These are phyloP conservation scores for Emericellopsis atlantica DNA, from an alignment of 2,329 filamentous ascomycete species.

Conservation along the genomic window DNA sequence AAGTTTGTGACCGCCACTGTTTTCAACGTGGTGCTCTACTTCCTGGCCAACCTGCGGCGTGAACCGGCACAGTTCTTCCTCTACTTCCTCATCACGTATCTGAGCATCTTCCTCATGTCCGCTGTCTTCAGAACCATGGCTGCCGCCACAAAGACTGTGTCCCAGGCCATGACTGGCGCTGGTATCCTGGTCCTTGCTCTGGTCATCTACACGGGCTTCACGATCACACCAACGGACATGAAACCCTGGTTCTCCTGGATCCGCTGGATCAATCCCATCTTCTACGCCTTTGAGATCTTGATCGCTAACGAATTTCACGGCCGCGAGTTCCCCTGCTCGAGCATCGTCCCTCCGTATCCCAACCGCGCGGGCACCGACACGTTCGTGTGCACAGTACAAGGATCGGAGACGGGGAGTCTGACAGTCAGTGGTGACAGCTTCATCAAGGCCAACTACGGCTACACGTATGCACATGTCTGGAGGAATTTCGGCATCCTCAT, in stretches of 20 bases:
- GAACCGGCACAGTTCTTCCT: slow-evolving; percentile 61
- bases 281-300: slow-evolving; percentile 61
- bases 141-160: slow-evolving; percentile 53
- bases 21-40: slow-evolving; percentile 48
- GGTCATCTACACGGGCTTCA: slow-evolving; percentile 48
- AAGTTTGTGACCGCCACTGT: slow-evolving; percentile 35
- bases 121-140: slow-evolving; percentile 67
- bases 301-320: slow-evolving; percentile 62
- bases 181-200: slow-evolving; percentile 45
- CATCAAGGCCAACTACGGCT: slow-evolving; percentile 41
- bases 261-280: slow-evolving; percentile 60
- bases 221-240: slow-evolving; percentile 42
- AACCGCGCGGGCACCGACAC: slow-evolving; percentile 26
- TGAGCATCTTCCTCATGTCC: slow-evolving; percentile 59
- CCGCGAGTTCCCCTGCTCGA: slow-evolving; percentile 41
- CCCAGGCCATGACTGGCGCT: slow-evolving; percentile 40
- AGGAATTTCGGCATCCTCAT: slow-evolving; percentile 58
- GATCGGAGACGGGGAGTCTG: slow-evolving; percentile 37
- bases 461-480: slow-evolving; percentile 47
- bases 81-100: slow-evolving; percentile 59
- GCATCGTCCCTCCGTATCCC: slow-evolving; percentile 26
- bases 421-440: slow-evolving; percentile 50
- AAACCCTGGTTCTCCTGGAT: slow-evolving; percentile 67
- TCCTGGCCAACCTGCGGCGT: slow-evolving; percentile 38
- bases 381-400: slow-evolving; percentile 40